Conservation (phyloP, 345 rosid genomes). For the Hibiscus trionum region DNA sequence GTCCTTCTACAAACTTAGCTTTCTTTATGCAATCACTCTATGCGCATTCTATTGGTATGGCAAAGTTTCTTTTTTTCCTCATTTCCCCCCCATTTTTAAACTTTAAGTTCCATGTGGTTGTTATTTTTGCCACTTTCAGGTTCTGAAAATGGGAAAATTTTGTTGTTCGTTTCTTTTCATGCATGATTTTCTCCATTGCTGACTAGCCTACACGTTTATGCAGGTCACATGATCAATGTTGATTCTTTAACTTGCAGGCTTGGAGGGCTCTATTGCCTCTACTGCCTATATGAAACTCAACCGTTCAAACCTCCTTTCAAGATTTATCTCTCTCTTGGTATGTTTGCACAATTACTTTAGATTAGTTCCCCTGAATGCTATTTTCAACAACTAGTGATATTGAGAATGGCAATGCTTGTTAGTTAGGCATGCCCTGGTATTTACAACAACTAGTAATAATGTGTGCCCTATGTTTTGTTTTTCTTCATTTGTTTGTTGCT, state of each 20-base stretch:
- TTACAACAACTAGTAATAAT: too few species aligned
- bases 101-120: not conserved
- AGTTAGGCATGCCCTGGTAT: not conserved
- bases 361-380: not conserved
- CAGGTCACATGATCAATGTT: conserved; percentile 58
- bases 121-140: not conserved
- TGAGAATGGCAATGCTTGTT: not conserved
- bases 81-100: not conserved
- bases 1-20: conserved; percentile 37
- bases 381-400: not conserved
- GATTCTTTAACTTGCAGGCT: conserved; percentile 53
- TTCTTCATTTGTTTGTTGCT: not conserved
- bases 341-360: conserved; percentile 9
- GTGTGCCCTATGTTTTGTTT: not conserved
- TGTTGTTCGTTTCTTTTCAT: too few species aligned
- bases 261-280: conserved; percentile 92
- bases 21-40: conserved; percentile 68
- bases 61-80: not conserved
- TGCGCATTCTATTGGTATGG: conserved; percentile 46
- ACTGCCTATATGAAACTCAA: conserved; percentile 77
- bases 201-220: conserved; percentile 14
- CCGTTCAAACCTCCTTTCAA: conserved; percentile 73
- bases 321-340: conserved; percentile 69
- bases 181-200: not conserved
- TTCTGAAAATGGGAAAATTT: too few species aligned